Conservation (phyloP, 2,329 filamentous ascomycete genomes). For the Cercospora sojina region DNA sequence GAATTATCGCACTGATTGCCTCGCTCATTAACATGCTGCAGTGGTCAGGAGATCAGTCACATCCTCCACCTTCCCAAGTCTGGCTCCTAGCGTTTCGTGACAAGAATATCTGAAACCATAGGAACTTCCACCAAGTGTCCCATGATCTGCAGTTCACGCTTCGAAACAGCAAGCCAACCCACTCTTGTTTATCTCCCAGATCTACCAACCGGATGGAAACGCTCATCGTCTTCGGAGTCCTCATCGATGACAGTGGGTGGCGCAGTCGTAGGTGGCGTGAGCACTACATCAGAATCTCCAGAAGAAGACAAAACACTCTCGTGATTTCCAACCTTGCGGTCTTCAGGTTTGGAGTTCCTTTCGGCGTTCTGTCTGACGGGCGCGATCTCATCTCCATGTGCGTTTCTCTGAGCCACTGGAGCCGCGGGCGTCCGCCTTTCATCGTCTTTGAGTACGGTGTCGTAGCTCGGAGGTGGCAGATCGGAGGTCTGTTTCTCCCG, state of each 20-base stretch:
- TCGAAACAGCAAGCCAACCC: not conserved
- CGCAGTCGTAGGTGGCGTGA: slow-evolving; percentile 13
- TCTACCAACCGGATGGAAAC: slow-evolving; percentile 1
- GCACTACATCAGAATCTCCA: not conserved
- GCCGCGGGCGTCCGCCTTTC: slow-evolving; percentile 3
- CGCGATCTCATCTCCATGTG: not conserved
- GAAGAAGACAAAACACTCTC: slow-evolving; percentile 8
- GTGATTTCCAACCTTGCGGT: slow-evolving; percentile 1
- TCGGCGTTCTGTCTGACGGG: not conserved
- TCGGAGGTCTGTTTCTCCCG: not conserved
- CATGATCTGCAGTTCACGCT: not conserved
- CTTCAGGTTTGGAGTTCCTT: not conserved
- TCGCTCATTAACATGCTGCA: not conserved
- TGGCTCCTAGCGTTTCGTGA: not conserved
- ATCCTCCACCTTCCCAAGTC: not conserved
- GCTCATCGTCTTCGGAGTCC: slow-evolving; percentile 13
- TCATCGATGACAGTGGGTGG: slow-evolving; percentile 15
- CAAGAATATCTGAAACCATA: not conserved
- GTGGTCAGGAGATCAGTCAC: not conserved
- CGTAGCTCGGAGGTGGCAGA: slow-evolving; percentile 8
- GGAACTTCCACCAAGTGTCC: not conserved
- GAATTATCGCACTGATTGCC: not conserved
- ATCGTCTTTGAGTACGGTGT: slow-evolving; percentile 11
- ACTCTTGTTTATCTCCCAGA: not conserved
- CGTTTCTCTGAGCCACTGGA: not conserved